A percentile compares a stretch with the other conserved stretches of the same genome.
Evolutionary conservation across 345 rosid genomes (phyloP).

Genomic region (Leavenworthia alabamica): DNA sequence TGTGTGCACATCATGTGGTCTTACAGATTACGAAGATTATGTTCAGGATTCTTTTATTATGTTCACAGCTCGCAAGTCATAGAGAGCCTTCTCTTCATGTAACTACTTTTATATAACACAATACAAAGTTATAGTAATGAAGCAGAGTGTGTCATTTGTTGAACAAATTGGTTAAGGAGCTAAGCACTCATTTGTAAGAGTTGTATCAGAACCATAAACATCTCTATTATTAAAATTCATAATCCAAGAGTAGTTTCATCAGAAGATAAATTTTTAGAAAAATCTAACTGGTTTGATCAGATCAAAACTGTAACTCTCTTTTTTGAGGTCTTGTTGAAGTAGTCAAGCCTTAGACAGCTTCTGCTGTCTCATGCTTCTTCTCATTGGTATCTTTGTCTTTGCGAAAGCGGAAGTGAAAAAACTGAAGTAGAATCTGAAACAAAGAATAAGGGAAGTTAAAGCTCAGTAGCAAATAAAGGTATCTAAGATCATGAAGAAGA

Average conservation of each 20-base stretch:
- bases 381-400: conserved; percentile 15
- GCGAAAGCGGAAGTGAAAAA: conserved; percentile 45
- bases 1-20: conserved; percentile 75
- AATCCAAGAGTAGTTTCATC: neutral
- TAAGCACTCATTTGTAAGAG: neutral
- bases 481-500: neutral
- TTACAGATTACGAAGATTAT: conserved; percentile 54
- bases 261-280: conserved; percentile 7
- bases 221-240: conserved; percentile 9
- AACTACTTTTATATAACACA: neutral
- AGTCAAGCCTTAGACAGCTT: conserved; percentile 23
- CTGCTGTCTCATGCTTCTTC: conserved; percentile 19
- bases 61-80: conserved; percentile 89
- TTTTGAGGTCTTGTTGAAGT: conserved; percentile 1
- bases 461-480: no score
- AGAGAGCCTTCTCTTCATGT: conserved; percentile 19
- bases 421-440: conserved; percentile 63
- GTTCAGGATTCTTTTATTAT: conserved; percentile 72
- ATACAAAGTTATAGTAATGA: neutral
- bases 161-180: neutral
- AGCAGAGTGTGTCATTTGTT: neutral
- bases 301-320: conserved; percentile 17
- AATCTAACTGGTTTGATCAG: conserved; percentile 10
- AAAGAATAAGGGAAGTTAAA: conserved; percentile 15
- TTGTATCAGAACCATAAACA: neutral